Conservation (phyloP, 176 grass and related monocot species). For the Areca catechu region DNA sequence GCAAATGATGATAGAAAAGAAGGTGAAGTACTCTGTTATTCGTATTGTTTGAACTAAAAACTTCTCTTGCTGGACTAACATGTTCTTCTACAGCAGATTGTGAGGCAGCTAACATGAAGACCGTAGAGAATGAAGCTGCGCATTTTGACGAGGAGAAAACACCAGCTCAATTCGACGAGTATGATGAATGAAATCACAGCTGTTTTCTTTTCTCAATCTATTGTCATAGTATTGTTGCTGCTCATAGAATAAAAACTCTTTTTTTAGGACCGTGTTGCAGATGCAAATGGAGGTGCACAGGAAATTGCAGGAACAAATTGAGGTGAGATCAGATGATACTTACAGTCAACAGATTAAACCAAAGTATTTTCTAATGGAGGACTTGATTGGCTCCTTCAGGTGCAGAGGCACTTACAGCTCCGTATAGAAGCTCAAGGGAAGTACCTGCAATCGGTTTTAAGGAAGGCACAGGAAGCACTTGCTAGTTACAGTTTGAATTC, state of each 20-base stretch:
- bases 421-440: conserved; percentile 90
- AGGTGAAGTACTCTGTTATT: neutral
- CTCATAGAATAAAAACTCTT: neutral
- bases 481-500: conserved; percentile 23
- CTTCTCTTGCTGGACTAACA: neutral
- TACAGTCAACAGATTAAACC: too few species aligned
- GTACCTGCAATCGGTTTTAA: conserved; percentile 78
- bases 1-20: conserved; percentile 13
- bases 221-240: neutral
- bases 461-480: conserved; percentile 48
- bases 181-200: neutral
- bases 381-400: conserved; percentile 23
- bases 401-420: conserved; percentile 82
- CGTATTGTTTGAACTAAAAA: too few species aligned
- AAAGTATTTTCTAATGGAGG: too few species aligned
- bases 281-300: conserved; percentile 58
- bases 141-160: conserved; percentile 10
- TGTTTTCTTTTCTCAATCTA: neutral
- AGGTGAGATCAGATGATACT: conserved; percentile 30
- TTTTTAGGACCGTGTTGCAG: conserved; percentile 34
- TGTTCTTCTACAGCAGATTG: neutral
- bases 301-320: conserved; percentile 61
- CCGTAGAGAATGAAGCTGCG: neutral
- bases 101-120: neutral
- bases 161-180: conserved; percentile 5